Conservation (phyloP, 73 alveolate species). For the Effrenium voratum region DNA sequence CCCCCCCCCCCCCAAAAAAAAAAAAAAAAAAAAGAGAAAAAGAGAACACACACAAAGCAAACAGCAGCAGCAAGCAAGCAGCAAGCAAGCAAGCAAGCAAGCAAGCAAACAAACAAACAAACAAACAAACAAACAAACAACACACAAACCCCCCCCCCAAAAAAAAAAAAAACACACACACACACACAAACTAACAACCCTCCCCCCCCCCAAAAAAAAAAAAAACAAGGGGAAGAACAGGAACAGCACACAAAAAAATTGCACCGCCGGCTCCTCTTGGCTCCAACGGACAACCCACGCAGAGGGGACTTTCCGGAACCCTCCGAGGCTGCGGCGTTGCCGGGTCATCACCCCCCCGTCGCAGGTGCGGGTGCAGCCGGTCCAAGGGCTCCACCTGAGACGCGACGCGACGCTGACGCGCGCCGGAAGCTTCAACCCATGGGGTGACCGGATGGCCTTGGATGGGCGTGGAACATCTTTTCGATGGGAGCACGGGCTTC, state of each 20-base stretch:
- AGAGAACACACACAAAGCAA: too few relatives aligned
- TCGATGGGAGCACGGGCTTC: neutral
- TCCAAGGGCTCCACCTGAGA: conserved; percentile 85
- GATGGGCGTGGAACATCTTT: neutral
- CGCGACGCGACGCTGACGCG: neutral
- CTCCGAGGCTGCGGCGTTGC: conserved; percentile 3
- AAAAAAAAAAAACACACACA: too few relatives aligned
- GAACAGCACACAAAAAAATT: neutral
- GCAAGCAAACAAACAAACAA: too few relatives aligned
- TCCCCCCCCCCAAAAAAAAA: neutral
- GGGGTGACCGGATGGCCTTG: neutral
- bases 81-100: too few relatives aligned
- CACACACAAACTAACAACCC: neutral
- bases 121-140: too few relatives aligned
- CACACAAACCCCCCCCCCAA: too few relatives aligned
- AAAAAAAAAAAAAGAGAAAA: too few relatives aligned
- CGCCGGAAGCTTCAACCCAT: neutral
- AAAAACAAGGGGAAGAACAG: neutral
- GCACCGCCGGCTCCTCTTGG: neutral
- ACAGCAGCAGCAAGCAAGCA: too few relatives aligned
- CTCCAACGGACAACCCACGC: neutral
- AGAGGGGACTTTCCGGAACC: neutral
- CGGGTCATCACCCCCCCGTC: conserved; percentile 55
- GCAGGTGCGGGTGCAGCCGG: conserved; percentile 39
- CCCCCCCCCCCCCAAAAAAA: too few relatives aligned